Evolutionary conservation across 257 asterid species (phyloP).

Genomic region (Fraxinus quadrangulata): DNA sequence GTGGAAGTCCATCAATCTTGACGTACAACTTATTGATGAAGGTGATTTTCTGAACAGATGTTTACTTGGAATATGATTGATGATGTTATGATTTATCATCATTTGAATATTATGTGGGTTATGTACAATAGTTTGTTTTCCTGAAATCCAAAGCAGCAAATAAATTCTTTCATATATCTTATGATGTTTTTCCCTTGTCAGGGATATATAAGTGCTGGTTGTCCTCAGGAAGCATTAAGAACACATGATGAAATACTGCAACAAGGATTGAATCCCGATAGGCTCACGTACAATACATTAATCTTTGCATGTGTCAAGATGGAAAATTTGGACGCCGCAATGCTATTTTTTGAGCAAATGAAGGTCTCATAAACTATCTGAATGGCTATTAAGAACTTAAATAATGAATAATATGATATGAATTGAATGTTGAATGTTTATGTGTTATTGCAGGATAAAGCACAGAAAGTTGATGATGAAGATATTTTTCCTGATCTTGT

Average conservation of each 20-base stretch:
- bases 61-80: slow-evolving; percentile 4
- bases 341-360: slow-evolving; percentile 57
- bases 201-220: slow-evolving; percentile 64
- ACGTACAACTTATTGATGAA: slow-evolving; percentile 68
- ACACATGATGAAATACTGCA: slow-evolving; percentile 58
- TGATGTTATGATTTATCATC: neutral
- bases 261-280: slow-evolving; percentile 57
- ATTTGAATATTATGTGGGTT: slow-evolving; percentile 1
- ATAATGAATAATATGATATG: slow-evolving; percentile 29
- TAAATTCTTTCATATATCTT: slow-evolving; percentile 5
- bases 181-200: slow-evolving; percentile 34
- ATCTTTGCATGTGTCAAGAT: slow-evolving; percentile 62
- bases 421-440: slow-evolving; percentile 12
- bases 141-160: neutral
- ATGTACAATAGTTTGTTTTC: neutral
- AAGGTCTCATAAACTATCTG: slow-evolving; percentile 61
- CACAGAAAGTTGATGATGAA: slow-evolving; percentile 34
- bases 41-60: slow-evolving; percentile 38
- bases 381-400: slow-evolving; percentile 66
- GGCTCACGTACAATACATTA: slow-evolving; percentile 64
- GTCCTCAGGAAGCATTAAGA: slow-evolving; percentile 54
- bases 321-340: slow-evolving; percentile 53
- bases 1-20: slow-evolving; percentile 48
- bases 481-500: slow-evolving; percentile 61
- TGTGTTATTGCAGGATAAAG: slow-evolving; percentile 54